These are phyloP conservation scores for Euphorbia tirucalli DNA, from an alignment of 345 rosid species.

Conservation along the genomic window DNA sequence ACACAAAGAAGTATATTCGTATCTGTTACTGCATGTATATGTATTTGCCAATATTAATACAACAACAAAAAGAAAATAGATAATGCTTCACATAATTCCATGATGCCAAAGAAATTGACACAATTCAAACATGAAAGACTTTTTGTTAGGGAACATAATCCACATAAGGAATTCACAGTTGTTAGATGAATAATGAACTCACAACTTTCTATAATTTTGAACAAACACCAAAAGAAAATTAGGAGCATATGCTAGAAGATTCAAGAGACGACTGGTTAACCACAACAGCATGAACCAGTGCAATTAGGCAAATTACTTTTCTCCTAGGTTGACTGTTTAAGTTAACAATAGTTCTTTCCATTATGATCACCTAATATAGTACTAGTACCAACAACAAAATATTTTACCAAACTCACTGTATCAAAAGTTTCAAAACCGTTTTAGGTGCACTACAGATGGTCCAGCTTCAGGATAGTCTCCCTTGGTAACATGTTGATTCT, in stretches of 20 bases:
- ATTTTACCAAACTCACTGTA: slow-evolving; percentile 7
- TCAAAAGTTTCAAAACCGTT: slow-evolving; percentile 65
- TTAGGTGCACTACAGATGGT: slow-evolving; percentile 88
- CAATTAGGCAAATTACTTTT: not conserved
- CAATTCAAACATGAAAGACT: not conserved
- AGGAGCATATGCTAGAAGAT: not conserved
- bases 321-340: not conserved
- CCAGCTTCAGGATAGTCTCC: slow-evolving; percentile 95
- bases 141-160: not conserved
- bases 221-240: not conserved
- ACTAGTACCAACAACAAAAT: slow-evolving; percentile 18
- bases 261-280: not conserved
- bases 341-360: slow-evolving; percentile 11
- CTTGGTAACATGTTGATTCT: slow-evolving; percentile 93
- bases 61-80: not conserved
- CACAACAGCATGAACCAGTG: slow-evolving; percentile 1
- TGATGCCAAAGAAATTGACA: not conserved
- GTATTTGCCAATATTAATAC: too few species aligned
- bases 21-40: too few species aligned
- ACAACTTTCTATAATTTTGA: not conserved
- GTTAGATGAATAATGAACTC: not conserved
- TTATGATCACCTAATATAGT: slow-evolving; percentile 21
- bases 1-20: too few species aligned
- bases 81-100: not conserved
- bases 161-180: not conserved